phyloP scores from a whole-genome alignment of 345 rosid genomes.

The Populus simonii region DNA sequence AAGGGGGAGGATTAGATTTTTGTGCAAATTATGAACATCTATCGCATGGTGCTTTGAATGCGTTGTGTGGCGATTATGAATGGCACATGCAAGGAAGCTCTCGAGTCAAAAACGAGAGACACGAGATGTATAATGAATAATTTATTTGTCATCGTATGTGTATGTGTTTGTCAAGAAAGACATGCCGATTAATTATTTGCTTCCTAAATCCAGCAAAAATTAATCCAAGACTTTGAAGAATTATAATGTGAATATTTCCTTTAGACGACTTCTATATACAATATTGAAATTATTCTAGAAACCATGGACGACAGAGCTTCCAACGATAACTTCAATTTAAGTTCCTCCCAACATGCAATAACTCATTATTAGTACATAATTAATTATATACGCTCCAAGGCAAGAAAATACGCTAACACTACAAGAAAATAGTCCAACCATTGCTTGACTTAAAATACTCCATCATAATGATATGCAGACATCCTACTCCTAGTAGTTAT shows the following conservation, averaged over 20 bases:
- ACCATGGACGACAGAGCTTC: neutral
- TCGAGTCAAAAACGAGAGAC: slow-evolving; percentile 18
- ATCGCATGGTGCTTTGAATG: neutral
- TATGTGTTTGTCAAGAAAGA: slow-evolving; percentile 9
- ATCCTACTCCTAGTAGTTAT: too few species aligned
- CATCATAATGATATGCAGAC: neutral
- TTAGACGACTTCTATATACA: neutral
- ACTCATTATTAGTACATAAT: too few species aligned
- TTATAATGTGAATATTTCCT: neutral
- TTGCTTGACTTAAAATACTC: neutral
- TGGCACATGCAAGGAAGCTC: slow-evolving; percentile 6
- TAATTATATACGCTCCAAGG: too few species aligned
- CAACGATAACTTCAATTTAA: neutral
- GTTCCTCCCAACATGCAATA: neutral
- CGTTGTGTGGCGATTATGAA: neutral
- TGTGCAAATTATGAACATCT: neutral
- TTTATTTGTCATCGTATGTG: neutral
- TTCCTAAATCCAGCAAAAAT: neutral
- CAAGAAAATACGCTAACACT: neutral
- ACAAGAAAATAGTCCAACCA: neutral
- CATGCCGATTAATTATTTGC: slow-evolving; percentile 1
- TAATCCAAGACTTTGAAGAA: neutral
- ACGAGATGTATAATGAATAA: neutral
- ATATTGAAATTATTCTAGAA: too few species aligned
- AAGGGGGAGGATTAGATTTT: neutral